Evolutionary conservation across 768 basidiomycete genomes (phyloP).

Genomic region (Steccherinum ochraceum): DNA sequence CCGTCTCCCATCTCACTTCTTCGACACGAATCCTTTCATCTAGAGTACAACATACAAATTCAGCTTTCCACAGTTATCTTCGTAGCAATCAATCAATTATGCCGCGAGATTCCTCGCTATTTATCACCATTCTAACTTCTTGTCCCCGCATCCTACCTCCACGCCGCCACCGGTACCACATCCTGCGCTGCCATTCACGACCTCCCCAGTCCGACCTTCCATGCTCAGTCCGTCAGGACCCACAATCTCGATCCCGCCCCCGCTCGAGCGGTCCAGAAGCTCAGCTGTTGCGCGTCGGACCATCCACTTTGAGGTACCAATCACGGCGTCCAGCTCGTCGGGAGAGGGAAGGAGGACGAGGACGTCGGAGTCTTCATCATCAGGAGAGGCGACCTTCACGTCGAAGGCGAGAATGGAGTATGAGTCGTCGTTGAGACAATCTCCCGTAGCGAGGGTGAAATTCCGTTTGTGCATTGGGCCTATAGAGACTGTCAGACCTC

Average conservation of each 20-base stretch:
- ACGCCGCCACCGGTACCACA: too few relatives aligned
- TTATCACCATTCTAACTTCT: slow-evolving; percentile 15
- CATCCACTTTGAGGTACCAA: slow-evolving; percentile 64
- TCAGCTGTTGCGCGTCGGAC: slow-evolving; percentile 45
- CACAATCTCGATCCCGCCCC: slow-evolving; percentile 31
- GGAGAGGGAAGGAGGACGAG: slow-evolving; percentile 46
- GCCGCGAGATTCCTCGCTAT: too few relatives aligned
- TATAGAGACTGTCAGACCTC: too few relatives aligned
- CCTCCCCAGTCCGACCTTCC: neutral
- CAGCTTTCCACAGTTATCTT: too few relatives aligned
- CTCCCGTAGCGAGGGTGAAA: slow-evolving; percentile 48
- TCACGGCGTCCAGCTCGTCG: slow-evolving; percentile 48
- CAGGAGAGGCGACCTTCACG: slow-evolving; percentile 30
- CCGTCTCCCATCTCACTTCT: too few relatives aligned
- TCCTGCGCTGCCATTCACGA: neutral
- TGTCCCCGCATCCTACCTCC: slow-evolving; percentile 11
- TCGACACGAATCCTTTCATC: too few relatives aligned
- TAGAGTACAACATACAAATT: too few relatives aligned
- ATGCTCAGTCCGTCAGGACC: slow-evolving; percentile 10
- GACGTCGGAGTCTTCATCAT: slow-evolving; percentile 33
- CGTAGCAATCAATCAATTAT: too few relatives aligned
- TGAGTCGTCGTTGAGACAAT: slow-evolving; percentile 52
- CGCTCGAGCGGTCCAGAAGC: slow-evolving; percentile 20
- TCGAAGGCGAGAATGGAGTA: slow-evolving; percentile 61
- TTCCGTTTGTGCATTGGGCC: slow-evolving; percentile 66